Percentiles rank a stretch among this genome's conserved stretches.
Conservation (phyloP, 805 yeast species). For the Yarrowia sp. region DNA sequence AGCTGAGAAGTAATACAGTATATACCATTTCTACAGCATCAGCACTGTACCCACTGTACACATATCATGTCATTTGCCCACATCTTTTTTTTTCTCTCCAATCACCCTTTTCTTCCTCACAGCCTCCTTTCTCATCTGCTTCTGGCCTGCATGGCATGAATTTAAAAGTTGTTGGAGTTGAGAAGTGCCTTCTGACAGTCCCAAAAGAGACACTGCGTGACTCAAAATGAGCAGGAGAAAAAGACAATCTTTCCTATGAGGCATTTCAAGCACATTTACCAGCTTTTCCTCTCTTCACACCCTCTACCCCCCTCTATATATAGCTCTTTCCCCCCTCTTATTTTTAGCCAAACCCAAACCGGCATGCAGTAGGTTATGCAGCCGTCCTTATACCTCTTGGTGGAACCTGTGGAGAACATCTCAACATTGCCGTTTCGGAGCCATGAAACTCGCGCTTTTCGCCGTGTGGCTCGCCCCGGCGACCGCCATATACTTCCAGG, state of each 20-base stretch:
- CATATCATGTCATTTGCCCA: neutral
- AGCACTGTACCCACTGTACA: no score
- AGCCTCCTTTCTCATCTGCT: conserved; percentile 20
- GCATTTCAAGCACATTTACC: no score
- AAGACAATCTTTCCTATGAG: no score
- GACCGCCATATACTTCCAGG: neutral
- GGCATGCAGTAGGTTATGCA: conserved; percentile 8
- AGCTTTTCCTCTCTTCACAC: neutral
- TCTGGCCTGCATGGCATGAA: neutral
- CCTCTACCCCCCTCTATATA: neutral
- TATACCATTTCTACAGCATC: no score
- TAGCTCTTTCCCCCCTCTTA: neutral
- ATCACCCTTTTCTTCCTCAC: neutral
- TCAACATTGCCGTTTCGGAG: neutral
- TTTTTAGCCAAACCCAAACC: conserved; percentile 8
- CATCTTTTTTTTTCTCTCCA: neutral
- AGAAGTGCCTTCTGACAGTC: no score
- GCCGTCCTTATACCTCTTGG: neutral
- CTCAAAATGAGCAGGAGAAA: no score
- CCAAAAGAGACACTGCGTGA: no score
- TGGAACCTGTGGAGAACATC: neutral
- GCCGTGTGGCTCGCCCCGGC: conserved; percentile 9
- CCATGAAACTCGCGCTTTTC: conserved; percentile 7
- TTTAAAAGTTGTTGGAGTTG: neutral
- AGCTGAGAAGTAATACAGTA: no score